These are phyloP conservation scores for Diaporthe humulicola DNA, from an alignment of 2,329 filamentous ascomycete species.

Conservation along the genomic window DNA sequence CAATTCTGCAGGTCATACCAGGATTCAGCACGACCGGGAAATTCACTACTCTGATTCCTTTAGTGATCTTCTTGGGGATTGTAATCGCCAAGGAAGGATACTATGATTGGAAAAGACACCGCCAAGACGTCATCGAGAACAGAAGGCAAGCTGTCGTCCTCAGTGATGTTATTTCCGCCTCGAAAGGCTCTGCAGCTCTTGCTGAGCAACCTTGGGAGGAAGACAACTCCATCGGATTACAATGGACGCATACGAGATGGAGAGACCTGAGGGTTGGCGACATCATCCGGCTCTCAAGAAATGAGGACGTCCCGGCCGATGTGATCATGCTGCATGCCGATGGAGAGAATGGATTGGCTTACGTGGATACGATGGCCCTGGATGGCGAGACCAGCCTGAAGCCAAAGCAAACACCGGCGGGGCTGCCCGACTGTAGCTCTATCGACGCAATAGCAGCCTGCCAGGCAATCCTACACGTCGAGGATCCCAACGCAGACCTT, in stretches of 20 bases:
- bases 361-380: conserved; percentile 86
- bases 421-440: conserved; percentile 69
- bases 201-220: background rate
- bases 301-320: conserved; percentile 87
- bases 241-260: conserved; percentile 66
- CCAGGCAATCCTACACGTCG: conserved; percentile 75
- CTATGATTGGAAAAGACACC: conserved; percentile 84
- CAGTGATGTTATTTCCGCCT: conserved; percentile 63
- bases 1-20: conserved; percentile 85
- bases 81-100: conserved; percentile 90
- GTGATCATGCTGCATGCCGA: conserved; percentile 82
- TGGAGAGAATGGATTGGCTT: conserved; percentile 84
- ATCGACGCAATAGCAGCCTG: conserved; percentile 67
- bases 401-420: conserved; percentile 76
- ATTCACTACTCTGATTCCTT: conserved; percentile 80
- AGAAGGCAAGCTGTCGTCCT: conserved; percentile 62
- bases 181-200: conserved; percentile 65
- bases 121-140: conserved; percentile 87
- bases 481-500: conserved; percentile 83
- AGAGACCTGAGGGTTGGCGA: conserved; percentile 64
- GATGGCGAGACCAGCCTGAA: conserved; percentile 88
- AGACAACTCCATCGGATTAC: conserved; percentile 44
- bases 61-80: conserved; percentile 81
- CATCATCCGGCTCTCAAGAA: conserved; percentile 66
- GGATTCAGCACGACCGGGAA: conserved; percentile 81